phyloP scores from a whole-genome alignment of 768 basidiomycete species.

The Cystofilobasidium ferigula region DNA sequence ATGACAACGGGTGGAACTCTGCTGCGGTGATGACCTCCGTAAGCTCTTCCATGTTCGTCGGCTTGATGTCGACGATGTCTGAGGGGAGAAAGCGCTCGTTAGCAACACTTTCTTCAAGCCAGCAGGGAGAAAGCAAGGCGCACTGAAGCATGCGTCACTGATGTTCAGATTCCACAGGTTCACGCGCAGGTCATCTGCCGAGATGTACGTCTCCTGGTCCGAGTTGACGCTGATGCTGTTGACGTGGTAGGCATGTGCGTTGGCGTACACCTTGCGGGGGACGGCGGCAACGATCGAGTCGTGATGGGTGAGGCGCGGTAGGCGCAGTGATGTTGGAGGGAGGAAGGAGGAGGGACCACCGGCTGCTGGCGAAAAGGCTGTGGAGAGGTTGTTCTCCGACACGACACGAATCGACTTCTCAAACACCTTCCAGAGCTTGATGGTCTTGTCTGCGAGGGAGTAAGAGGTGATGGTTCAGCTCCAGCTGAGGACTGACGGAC shows the following conservation, averaged over 20 bases:
- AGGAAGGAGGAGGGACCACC: slow-evolving; percentile 13
- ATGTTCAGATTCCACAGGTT: slow-evolving; percentile 99
- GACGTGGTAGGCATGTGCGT: slow-evolving; percentile 99
- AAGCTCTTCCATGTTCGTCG: slow-evolving; percentile 98
- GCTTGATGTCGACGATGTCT: slow-evolving; percentile 99
- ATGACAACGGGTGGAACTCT: slow-evolving; percentile 93
- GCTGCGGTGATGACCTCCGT: slow-evolving; percentile 99
- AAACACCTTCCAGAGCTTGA: slow-evolving; percentile 99
- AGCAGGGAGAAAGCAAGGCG: slow-evolving; percentile 33
- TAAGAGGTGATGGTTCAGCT: no score
- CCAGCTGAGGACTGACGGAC: background rate
- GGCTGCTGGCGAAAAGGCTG: slow-evolving; percentile 36
- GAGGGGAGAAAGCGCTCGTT: slow-evolving; percentile 3
- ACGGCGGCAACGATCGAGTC: slow-evolving; percentile 98
- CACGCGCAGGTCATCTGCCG: slow-evolving; percentile 93
- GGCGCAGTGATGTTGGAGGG: slow-evolving; percentile 45
- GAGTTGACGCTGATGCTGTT: slow-evolving; percentile 99
- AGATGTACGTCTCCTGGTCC: slow-evolving; percentile 98
- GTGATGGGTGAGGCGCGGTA: slow-evolving; percentile 85
- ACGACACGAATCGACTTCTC: slow-evolving; percentile 94
- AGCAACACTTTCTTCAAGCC: background rate
- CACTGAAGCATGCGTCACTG: slow-evolving; percentile 97
- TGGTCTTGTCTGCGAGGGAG: slow-evolving; percentile 74
- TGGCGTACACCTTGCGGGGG: slow-evolving; percentile 95
- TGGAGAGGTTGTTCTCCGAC: slow-evolving; percentile 78